Evolutionary conservation across 805 yeast species (phyloP), one percentile per base, ranked within the genome.

Genomic region (Saccharomyces kudriavzevii): DNA sequence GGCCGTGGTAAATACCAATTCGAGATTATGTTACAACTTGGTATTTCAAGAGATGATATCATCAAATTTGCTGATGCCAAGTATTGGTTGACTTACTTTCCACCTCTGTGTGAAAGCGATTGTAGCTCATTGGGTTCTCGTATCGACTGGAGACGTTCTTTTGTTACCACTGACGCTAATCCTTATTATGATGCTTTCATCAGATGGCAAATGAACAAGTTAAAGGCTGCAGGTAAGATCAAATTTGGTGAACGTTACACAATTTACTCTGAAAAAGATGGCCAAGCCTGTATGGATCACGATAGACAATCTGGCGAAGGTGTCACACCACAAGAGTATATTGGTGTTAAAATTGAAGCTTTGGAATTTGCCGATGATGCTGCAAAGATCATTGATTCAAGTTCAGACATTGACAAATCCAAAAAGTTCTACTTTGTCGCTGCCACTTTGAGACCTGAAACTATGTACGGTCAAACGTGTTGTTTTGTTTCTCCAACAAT

Each of bases 201-300:
- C 54, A 83, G 92, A 77, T 94, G 99, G 99, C 96, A 90, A 74
- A 88, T 94, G 83, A 89, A 85, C 74, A 78, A 85, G 68, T 82
- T 94, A 70, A 88, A 83, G 76, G 90, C 82, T 48, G 74, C 79
- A 55, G 96, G 92, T 59, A 92, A 89, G 75, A 90, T 94, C 75
- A 94, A 92, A 77, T 94, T 94, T 63, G 99, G 99, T 72, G 96
- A 92, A 77, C 85, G 99, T 76, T 89, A 90, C 78, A 94, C 99
- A 61, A 89, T 94, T 66, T 94, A 89, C 75, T 91, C 98, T 45
- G 96, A 90, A 69, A 92, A 88, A 75, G 99, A 94, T 74, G 97
- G 97, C 60, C 99, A 94, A 78, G 95, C 99, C 43, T 94, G 99
- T 79, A 91, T 94, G 92, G 99, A 94, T 73, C 99, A 94, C 73